phyloP scores from a whole-genome alignment of 306 rosid genomes.

The Cicer chorassanicum region DNA sequence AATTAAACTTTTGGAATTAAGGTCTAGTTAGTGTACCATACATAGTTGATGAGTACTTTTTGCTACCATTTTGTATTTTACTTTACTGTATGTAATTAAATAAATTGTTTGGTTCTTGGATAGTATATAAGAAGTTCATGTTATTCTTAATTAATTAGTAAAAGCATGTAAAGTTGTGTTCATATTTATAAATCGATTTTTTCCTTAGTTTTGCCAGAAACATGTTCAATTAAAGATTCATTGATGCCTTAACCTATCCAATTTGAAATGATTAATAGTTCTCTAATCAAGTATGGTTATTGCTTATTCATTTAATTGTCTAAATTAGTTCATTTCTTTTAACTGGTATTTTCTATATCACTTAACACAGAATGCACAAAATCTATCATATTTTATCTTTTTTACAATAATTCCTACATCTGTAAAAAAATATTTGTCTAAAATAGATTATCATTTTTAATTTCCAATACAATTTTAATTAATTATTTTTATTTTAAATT shows the following conservation, averaged over 20 bases:
- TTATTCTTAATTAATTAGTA: background rate
- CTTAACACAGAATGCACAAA: no score
- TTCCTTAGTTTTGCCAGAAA: background rate
- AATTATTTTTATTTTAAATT: no score
- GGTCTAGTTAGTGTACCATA: background rate
- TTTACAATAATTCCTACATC: no score
- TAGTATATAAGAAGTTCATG: constrained; percentile 23
- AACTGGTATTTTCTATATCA: no score
- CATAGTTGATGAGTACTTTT: background rate
- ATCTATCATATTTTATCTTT: no score
- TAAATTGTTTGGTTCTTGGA: constrained; percentile 36
- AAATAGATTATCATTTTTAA: no score
- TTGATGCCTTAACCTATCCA: constrained; percentile 10
- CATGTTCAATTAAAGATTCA: background rate
- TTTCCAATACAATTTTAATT: no score
- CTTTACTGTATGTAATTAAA: constrained; percentile 8
- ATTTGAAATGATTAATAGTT: constrained; percentile 7
- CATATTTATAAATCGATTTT: background rate
- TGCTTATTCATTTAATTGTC: background rate
- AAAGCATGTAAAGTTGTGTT: background rate
- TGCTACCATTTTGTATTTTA: constrained; percentile 30
- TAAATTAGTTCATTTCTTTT: background rate
- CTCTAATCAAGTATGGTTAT: background rate
- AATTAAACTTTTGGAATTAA: constrained; percentile 24
- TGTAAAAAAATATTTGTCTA: no score